Evolutionary conservation across 768 basidiomycete genomes (phyloP).

Genomic region (Boletus bicolor): DNA sequence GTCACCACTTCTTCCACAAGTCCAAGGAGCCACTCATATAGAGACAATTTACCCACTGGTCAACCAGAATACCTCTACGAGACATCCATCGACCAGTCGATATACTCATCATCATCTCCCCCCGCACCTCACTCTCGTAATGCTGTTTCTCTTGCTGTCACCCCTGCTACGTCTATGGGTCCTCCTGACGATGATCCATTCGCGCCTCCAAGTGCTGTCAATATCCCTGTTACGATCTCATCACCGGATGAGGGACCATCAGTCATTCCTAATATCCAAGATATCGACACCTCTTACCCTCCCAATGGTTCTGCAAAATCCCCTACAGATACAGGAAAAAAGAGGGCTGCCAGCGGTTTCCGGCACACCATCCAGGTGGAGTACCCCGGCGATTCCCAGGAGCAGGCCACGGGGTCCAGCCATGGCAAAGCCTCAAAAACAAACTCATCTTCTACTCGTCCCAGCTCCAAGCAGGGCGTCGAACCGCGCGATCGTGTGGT

Average conservation of each 20-base stretch:
- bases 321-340: constrained; percentile 43
- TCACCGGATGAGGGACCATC: constrained; percentile 25
- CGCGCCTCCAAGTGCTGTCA: constrained; percentile 38
- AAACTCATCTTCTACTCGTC: constrained; percentile 7
- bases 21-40: constrained; percentile 43
- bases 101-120: constrained; percentile 38
- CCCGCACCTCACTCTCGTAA: constrained; percentile 38
- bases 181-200: constrained; percentile 71
- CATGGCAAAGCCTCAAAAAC: constrained; percentile 24
- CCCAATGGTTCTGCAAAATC: constrained; percentile 30
- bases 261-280: constrained; percentile 17
- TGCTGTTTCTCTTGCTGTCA: constrained; percentile 40
- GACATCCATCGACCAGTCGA: constrained; percentile 59
- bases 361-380: constrained; percentile 97
- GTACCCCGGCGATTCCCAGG: constrained; percentile 59
- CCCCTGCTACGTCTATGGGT: constrained; percentile 40
- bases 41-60: constrained; percentile 43
- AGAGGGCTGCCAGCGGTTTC: constrained; percentile 47
- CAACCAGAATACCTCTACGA: constrained; percentile 75
- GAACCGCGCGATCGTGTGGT: constrained; percentile 16
- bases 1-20: constrained; percentile 32
- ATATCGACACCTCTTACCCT: constrained; percentile 18
- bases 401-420: constrained; percentile 21
- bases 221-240: constrained; percentile 30
- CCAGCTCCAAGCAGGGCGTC: constrained; percentile 14